Evolutionary conservation across 495 filamentous ascomycete genomes (phyloP), one percentile per base, ranked within the genome.

Genomic region (Parathielavia hyrcaniae): DNA sequence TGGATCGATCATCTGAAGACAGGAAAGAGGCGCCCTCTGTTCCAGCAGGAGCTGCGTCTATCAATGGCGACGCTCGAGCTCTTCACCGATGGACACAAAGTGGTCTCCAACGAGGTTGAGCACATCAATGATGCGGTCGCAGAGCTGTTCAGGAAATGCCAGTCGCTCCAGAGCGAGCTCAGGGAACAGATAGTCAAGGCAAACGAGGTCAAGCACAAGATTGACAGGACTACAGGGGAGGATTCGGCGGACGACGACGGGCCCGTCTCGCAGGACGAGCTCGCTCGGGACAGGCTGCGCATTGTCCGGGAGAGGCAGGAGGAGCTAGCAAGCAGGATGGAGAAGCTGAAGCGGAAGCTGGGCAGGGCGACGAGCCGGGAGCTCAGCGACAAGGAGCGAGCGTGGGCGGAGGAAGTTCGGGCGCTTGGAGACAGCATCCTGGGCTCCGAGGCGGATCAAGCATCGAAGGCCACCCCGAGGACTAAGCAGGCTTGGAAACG

Each of bases 71-170:
- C 87, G 0, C 76, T 95, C 19, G 82, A 86, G 43, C 70, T 92
- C 13, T 81, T 96, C 61, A 84, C 85, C 0, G 81, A 88, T 32
- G 87, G 86, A 0, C 91, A 96, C 68, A 81, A 86, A 46, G 76
- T 89, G 4, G 73, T 95, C 20, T 85, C 83, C 51, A 73, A 78
- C 19, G 87, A 96, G 70, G 93, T 90, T 0, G 77, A 86, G 61
- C 73, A 75, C 7, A 77, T 96, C 26, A 85, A 87, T 39, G 67
- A 79, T 50, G 89, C 88, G 12, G 90, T 88, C 3, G 82, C 90
- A 1, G 89, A 95, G 64, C 75, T 96, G 10, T 95, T 95, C 75
- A 79, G 84, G 16, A 80, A 86, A 22, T 91, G 87, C 63, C 82
- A 90, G 64, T 75, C 85, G 14, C 71, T 96, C 41, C 84, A 83